Percentiles rank a stretch among this genome's conserved stretches.
phyloP scores from a whole-genome alignment of 495 filamentous ascomycete species.

The Clavariopsis aquatica region DNA sequence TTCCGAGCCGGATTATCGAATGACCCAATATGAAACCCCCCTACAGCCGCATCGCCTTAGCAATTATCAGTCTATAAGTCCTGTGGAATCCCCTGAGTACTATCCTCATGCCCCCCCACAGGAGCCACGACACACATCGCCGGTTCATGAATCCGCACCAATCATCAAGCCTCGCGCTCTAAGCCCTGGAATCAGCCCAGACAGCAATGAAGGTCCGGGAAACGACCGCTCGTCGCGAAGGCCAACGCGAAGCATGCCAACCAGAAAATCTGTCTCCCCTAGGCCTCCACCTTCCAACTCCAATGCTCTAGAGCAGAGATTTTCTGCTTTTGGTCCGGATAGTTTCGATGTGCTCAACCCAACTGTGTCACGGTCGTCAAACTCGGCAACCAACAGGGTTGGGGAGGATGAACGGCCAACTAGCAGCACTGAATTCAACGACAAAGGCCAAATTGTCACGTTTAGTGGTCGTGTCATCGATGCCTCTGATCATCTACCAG shows the following conservation, averaged over 20 bases:
- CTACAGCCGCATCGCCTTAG: constrained; percentile 37
- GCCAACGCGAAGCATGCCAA: constrained; percentile 56
- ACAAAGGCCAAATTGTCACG: constrained; percentile 61
- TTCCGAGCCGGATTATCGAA: constrained; percentile 30
- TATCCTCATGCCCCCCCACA: constrained; percentile 34
- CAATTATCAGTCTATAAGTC: constrained; percentile 29
- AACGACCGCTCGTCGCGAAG: constrained; percentile 26
- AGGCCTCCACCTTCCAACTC: constrained; percentile 56
- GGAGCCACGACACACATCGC: constrained; percentile 33
- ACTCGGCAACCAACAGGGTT: constrained; percentile 12
- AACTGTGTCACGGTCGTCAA: constrained; percentile 11
- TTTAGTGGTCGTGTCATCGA: constrained; percentile 86
- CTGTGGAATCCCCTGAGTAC: constrained; percentile 17
- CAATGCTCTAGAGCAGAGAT: constrained; percentile 48
- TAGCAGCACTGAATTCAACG: constrained; percentile 31
- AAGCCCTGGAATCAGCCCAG: constrained; percentile 52
- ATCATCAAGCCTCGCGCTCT: constrained; percentile 52
- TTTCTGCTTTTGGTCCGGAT: constrained; percentile 85
- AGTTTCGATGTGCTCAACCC: constrained; percentile 80
- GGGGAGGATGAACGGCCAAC: constrained; percentile 10
- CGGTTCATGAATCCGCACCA: constrained; percentile 37
- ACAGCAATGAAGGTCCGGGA: neutral
- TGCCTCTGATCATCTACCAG: constrained; percentile 88
- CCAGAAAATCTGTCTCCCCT: constrained; percentile 77
- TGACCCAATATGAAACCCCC: constrained; percentile 37